Conservation (phyloP, 305 asterid species). For the Ilex paraguariensis region DNA sequence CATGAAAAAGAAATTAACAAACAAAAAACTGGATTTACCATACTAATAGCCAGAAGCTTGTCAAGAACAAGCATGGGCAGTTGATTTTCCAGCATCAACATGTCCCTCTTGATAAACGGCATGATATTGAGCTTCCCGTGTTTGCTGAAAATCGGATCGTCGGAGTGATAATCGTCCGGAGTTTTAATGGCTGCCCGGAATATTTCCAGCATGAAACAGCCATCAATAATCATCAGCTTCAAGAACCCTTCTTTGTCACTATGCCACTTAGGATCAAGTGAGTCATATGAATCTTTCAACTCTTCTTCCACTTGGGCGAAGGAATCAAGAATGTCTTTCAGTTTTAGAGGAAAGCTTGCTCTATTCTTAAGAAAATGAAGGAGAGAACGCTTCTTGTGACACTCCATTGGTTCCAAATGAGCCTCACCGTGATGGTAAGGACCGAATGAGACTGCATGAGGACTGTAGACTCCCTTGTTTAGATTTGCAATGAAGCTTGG, state of each 20-base stretch:
- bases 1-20: too few relatives aligned
- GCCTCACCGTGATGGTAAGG: neutral
- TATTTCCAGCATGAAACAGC: neutral
- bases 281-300: neutral
- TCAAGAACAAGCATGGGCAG: neutral
- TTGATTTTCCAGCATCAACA: neutral
- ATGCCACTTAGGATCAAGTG: neutral
- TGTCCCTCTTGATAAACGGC: neutral
- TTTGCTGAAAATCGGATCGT: neutral
- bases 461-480: neutral
- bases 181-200: neutral
- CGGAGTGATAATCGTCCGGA: neutral
- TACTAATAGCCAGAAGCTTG: neutral
- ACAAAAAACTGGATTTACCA: too few relatives aligned
- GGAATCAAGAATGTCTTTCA: neutral
- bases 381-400: neutral
- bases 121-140: neutral
- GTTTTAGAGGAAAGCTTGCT: too few relatives aligned
- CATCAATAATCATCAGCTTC: neutral
- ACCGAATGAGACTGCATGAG: too few relatives aligned
- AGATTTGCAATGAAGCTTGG: neutral
- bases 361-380: neutral
- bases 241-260: neutral
- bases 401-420: neutral
- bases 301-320: too few relatives aligned